These are phyloP conservation scores for Phaeomoniella chlamydospora DNA, from an alignment of 2,329 filamentous ascomycete species.

Conservation along the genomic window DNA sequence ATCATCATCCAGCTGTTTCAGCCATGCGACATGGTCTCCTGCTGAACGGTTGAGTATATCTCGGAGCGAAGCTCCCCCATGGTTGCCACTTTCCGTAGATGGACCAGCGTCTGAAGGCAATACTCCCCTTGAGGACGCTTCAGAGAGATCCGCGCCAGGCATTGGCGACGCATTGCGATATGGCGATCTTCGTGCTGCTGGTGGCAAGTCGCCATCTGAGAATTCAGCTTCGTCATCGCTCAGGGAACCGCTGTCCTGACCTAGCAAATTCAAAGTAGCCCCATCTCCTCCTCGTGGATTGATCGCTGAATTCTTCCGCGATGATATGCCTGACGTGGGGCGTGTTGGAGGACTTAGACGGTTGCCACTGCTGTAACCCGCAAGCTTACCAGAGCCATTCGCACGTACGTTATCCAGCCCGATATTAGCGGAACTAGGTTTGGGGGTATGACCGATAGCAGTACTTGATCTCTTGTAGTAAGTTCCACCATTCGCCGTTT, in stretches of 20 bases:
- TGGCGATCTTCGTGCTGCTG: slow-evolving; percentile 34
- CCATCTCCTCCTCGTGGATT: slow-evolving; percentile 29
- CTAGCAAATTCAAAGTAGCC: slow-evolving; percentile 38
- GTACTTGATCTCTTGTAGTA: slow-evolving; percentile 69
- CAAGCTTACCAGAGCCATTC: slow-evolving; percentile 15
- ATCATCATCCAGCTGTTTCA: slow-evolving; percentile 85
- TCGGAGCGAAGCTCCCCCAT: slow-evolving; percentile 52
- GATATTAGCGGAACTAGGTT: slow-evolving; percentile 45
- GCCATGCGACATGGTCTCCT: slow-evolving; percentile 80
- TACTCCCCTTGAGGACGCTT: slow-evolving; percentile 17
- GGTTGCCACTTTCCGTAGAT: slow-evolving; percentile 11
- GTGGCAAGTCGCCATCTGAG: slow-evolving; percentile 45
- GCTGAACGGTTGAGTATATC: slow-evolving; percentile 63
- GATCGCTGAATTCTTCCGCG: slow-evolving; percentile 36
- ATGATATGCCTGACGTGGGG: slow-evolving; percentile 19
- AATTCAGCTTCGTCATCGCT: slow-evolving; percentile 32
- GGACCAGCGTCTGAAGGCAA: slow-evolving; percentile 8
- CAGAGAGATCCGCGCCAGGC: slow-evolving; percentile 13
- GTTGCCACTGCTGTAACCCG: slow-evolving; percentile 45
- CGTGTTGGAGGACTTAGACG: slow-evolving; percentile 32
- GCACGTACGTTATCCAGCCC: slow-evolving; percentile 31
- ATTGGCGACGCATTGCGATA: slow-evolving; percentile 18
- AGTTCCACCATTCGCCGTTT: slow-evolving; percentile 54
- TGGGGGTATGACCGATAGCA: slow-evolving; percentile 64
- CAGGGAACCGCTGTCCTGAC: slow-evolving; percentile 27